These are phyloP conservation scores for Pseudozyma hubeiensis DNA, from an alignment of 1,284 basidiomycete species.

Conservation along the genomic window DNA sequence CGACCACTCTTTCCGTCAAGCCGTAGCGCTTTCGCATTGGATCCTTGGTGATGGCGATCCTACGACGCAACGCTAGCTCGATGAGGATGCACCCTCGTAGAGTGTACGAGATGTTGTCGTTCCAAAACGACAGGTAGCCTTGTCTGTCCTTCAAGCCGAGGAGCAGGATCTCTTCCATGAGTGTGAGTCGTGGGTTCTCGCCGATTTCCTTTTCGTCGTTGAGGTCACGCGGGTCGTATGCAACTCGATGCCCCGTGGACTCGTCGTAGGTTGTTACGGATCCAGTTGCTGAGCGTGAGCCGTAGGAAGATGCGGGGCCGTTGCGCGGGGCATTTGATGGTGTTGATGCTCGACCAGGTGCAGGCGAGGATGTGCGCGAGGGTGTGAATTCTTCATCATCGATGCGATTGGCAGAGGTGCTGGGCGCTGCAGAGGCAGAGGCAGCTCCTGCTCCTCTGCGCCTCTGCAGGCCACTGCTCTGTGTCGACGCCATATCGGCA, in stretches of 20 bases:
- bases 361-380: constrained; percentile 39
- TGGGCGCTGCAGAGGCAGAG: constrained; percentile 27
- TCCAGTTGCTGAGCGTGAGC: constrained; percentile 46
- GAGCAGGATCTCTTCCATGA: constrained; percentile 96
- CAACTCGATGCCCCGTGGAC: constrained; percentile 73
- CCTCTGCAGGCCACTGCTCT: constrained; percentile 41
- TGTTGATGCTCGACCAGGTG: constrained; percentile 22
- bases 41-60: constrained; percentile 59
- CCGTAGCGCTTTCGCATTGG: constrained; percentile 43
- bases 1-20: constrained; percentile 57
- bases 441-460: constrained; percentile 36
- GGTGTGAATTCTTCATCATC: constrained; percentile 35
- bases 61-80: constrained; percentile 63
- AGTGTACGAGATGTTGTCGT: constrained; percentile 68
- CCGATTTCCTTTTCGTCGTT: constrained; percentile 79
- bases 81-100: constrained; percentile 66
- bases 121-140: constrained; percentile 68
- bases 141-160: constrained; percentile 91
- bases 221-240: constrained; percentile 92
- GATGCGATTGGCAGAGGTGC: constrained; percentile 31
- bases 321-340: constrained; percentile 23
- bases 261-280: constrained; percentile 51
- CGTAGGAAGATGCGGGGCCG: constrained; percentile 20
- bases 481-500: constrained; percentile 32
- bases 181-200: constrained; percentile 84